Percentiles rank a stretch among this genome's conserved stretches.
Evolutionary conservation across 768 basidiomycete genomes (phyloP).

Genomic region (Boletus rubroflammeus): DNA sequence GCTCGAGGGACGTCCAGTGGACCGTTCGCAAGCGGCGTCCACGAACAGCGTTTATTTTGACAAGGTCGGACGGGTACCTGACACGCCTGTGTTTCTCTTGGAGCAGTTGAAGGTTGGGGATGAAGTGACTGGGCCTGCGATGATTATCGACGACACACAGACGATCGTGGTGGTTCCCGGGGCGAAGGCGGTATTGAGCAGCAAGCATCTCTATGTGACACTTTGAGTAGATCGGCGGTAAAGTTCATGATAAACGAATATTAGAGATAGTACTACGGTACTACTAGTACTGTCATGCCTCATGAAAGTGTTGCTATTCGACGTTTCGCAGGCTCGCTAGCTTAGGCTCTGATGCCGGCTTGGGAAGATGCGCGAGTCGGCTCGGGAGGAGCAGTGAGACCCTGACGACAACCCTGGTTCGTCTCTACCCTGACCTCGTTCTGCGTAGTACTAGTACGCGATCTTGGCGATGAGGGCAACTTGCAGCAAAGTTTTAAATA

Average conservation of each 20-base stretch:
- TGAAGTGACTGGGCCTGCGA: conserved; percentile 76
- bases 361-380: not conserved
- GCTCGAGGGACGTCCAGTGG: conserved; percentile 41
- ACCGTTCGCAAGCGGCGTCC: conserved; percentile 44
- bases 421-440: conserved; percentile 4
- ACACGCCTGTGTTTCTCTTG: conserved; percentile 79
- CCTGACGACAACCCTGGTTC: conserved; percentile 20
- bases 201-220: conserved; percentile 61
- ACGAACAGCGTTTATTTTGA: conserved; percentile 79
- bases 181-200: conserved; percentile 61
- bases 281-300: no score
- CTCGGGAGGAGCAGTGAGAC: not conserved
- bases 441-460: conserved; percentile 13
- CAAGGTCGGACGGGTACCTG: conserved; percentile 64
- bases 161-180: conserved; percentile 86
- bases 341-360: no score
- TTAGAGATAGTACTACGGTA: no score
- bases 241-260: no score
- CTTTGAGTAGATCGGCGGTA: conserved; percentile 44
- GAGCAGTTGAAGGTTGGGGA: conserved; percentile 66
- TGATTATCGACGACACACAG: conserved; percentile 95
- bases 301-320: no score
- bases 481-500: conserved; percentile 19
- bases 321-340: not conserved
- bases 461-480: conserved; percentile 19